These are phyloP conservation scores for Naganishia liquefaciens DNA, from an alignment of 1,284 basidiomycete genomes.

Conservation along the genomic window DNA sequence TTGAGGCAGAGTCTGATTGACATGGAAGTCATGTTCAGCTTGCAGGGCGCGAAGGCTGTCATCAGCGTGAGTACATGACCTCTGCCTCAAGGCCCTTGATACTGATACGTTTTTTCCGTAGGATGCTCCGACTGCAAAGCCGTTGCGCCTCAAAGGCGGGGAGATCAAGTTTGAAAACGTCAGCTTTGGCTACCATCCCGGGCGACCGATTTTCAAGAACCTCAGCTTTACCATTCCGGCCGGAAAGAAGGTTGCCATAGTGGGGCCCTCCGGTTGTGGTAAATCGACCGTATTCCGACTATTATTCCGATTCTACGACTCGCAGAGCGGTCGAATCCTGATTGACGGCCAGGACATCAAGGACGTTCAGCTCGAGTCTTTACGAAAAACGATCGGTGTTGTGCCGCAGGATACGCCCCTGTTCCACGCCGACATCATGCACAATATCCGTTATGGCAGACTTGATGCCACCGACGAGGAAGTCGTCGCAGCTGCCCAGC, in stretches of 20 bases:
- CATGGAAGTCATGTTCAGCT: slow-evolving; percentile 93
- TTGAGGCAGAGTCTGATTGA: slow-evolving; percentile 91
- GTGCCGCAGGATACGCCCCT: slow-evolving; percentile 98
- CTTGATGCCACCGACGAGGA: slow-evolving; percentile 84
- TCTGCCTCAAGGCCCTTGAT: neutral
- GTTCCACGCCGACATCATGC: slow-evolving; percentile 92
- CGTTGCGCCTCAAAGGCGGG: slow-evolving; percentile 73
- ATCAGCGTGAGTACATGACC: slow-evolving; percentile 59
- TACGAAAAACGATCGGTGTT: slow-evolving; percentile 79
- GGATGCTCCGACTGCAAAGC: slow-evolving; percentile 69
- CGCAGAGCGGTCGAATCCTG: slow-evolving; percentile 73
- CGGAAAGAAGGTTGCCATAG: slow-evolving; percentile 92
- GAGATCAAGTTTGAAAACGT: slow-evolving; percentile 92
- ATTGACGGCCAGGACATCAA: slow-evolving; percentile 78
- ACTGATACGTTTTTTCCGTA: slow-evolving; percentile 41
- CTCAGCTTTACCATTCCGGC: slow-evolving; percentile 91
- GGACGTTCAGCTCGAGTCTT: slow-evolving; percentile 68
- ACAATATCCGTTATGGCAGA: slow-evolving; percentile 93
- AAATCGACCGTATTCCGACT: slow-evolving; percentile 96
- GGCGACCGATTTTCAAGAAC: slow-evolving; percentile 84
- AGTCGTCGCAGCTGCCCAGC: slow-evolving; percentile 75
- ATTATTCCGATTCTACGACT: slow-evolving; percentile 92
- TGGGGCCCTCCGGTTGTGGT: slow-evolving; percentile 96
- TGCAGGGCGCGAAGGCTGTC: slow-evolving; percentile 79
- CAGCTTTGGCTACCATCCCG: slow-evolving; percentile 83